Percentiles rank a stretch among this genome's conserved stretches.
Conservation (phyloP, 768 basidiomycete genomes). For the Lentinula raphanica region DNA sequence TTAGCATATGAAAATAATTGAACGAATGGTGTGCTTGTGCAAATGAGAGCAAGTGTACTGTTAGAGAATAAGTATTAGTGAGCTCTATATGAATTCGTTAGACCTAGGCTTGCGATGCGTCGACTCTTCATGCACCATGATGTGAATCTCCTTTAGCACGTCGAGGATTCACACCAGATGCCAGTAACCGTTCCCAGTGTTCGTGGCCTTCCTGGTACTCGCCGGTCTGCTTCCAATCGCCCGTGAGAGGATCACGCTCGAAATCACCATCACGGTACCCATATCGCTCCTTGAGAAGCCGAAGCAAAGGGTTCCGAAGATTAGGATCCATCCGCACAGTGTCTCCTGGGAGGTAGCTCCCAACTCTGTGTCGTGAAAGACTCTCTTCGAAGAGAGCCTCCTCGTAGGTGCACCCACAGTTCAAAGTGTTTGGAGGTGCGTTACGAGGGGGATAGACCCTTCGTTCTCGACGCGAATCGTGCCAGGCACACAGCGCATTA, state of each 20-base stretch:
- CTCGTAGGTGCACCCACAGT: constrained; percentile 82
- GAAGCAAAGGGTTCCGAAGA: constrained; percentile 73
- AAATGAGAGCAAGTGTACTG: not conserved
- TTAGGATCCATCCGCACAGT: constrained; percentile 87
- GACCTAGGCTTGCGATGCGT: too few relatives aligned
- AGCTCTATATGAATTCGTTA: not conserved
- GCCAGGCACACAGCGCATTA: constrained; percentile 87
- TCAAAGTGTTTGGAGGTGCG: constrained; percentile 72
- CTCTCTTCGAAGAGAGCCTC: constrained; percentile 87
- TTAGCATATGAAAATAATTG: not conserved
- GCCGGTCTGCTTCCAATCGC: constrained; percentile 66
- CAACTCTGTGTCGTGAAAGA: constrained; percentile 71
- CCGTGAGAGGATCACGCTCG: constrained; percentile 60
- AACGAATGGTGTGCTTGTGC: not conserved
- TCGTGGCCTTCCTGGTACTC: constrained; percentile 57
- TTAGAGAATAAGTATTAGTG: not conserved
- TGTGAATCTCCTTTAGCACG: constrained; percentile 10
- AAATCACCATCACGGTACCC: constrained; percentile 84
- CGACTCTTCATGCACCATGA: not conserved
- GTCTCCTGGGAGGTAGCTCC: constrained; percentile 80
- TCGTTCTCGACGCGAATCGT: constrained; percentile 82
- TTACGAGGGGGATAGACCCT: constrained; percentile 72
- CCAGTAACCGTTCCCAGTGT: constrained; percentile 57
- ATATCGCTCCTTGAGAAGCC: constrained; percentile 66
- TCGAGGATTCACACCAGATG: constrained; percentile 25